Evolutionary conservation across 2,329 filamentous ascomycete species (phyloP), one percentile per base, ranked within the genome.

Genomic region (Tolypocladium tundrense): DNA sequence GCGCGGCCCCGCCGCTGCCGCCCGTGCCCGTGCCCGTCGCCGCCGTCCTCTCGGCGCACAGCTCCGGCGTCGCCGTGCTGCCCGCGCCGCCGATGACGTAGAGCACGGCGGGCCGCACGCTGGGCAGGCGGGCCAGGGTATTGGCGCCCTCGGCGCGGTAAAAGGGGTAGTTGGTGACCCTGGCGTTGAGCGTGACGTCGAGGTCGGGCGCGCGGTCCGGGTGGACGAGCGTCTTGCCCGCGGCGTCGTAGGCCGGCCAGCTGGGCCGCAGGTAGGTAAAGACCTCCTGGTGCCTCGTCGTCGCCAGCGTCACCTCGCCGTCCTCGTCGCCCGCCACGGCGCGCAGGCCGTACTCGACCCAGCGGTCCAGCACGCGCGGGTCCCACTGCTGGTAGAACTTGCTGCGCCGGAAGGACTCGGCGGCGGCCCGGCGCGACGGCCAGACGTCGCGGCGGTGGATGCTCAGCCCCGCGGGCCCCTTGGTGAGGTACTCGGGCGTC

Each of bases 331-430:
- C 67, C 1, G 76, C 65, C 2, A 86, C 77, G 19, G 87, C 80
- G n/a, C 88, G 82, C n/a, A 97, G 75, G 14, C 91, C 92, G 67
- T 89, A 79, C 59, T 82, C 64, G 51, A 91, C 73, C 67, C 69
- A 75, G 3, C 62, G 63, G 13, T 91, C 84, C 0, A 97, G 77
- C 0, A 92, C 91, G 52, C 91, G 81, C 1, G 82, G 77, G 66
- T 97, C 90, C 93, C 93, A 97, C 13, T 80, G 65, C 62, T 85
- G 78, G 73, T 96, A 97, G 75, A 96, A 96, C 0, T 63, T 61
- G 58, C 66, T 88, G 57, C 81, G 81, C 55, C 75, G 73, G 73
- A 96, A 91, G 13, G 83, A 74, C 14, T 79, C 80, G 56, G 79
- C 80, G 24, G 93, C 93, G 2, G 78, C 87, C 54, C 78, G 74